Conservation (phyloP, 345 rosid species). For the Gossypium mustelinum region DNA sequence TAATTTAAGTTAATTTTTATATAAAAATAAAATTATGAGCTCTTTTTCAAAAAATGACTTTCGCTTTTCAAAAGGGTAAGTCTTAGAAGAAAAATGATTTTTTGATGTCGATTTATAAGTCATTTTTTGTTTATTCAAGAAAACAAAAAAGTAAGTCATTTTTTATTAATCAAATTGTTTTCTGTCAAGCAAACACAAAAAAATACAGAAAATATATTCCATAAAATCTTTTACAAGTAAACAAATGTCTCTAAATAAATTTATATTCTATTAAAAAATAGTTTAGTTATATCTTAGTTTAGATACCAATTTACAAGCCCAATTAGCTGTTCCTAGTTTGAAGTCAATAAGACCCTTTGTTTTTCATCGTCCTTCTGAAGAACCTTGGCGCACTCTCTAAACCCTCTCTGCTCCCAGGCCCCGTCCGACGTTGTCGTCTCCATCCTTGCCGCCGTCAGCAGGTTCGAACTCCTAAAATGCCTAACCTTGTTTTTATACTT, state of each 20-base stretch:
- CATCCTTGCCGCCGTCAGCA: neutral
- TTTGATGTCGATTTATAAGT: no score
- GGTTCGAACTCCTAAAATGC: neutral
- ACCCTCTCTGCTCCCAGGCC: neutral
- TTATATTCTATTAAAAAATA: no score
- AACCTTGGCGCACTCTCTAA: neutral
- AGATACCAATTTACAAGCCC: neutral
- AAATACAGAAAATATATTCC: fast-evolving
- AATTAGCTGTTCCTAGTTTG: neutral
- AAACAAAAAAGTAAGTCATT: no score
- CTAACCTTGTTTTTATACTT: constrained; percentile 1
- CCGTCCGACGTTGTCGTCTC: neutral
- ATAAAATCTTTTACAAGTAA: no score
- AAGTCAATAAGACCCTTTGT: neutral
- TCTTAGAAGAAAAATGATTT: no score
- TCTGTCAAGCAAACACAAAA: no score
- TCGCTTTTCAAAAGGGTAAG: fast-evolving
- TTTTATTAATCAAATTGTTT: no score
- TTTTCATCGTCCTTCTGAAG: neutral
- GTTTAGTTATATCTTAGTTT: no score
- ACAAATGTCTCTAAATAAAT: no score
- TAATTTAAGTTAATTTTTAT: no score
- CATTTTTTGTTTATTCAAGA: no score
- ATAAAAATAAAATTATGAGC: no score
- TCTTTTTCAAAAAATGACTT: fast-evolving